Base-by-base conservation (phyloP, 768 basidiomycete species). In the Xerocomellus amylosporus region DNA sequence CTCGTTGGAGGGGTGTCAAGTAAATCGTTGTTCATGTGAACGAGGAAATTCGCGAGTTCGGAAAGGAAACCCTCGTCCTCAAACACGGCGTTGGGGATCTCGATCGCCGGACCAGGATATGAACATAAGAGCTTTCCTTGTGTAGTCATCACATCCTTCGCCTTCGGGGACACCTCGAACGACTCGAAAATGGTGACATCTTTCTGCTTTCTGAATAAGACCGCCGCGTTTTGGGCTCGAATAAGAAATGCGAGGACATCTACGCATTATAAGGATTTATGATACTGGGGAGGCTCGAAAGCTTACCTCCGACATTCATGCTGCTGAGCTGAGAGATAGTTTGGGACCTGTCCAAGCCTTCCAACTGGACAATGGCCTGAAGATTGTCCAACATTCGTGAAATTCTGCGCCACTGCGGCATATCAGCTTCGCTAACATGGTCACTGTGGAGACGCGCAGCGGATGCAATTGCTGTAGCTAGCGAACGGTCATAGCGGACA, bases 211-310 rank as follows among this genome's bases (percentile, higher is more conserved):
- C 77, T 71, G 19, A 79, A 57, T 12, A 82, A 61, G 4, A 83
- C 51, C 8, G 72, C 78, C 4, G 76, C 79, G 43, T 83, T 83
- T 52, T 83, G 82, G 0, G 73, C 71, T 22, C 65, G 67, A 31
- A 83, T 69, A 4, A 70, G 70, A 40, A 78, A 67, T 17, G 67
- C 65, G 4, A 76, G 51, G 8, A 70, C 61, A 49, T 74, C 81
- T 81, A 12, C 7, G 19, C 0, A 12, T 7, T 5, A 8, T 63
- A n/a, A 63, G 52, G 20, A 36, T 15, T 9, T 10, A n/a, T 1
- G 12, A 30, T 33, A 28, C 5, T 1, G 3, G 3, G 2, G 5
- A 49, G 12, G 8, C 2, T 10, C 7, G 10, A 19, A 15, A 31
- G 4, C 56, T 47, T 58, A 69, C 66, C 70, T 51, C 61, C 59